phyloP scores from a whole-genome alignment of 129 eudicot species.

The Helichrysum umbraculigerum region DNA sequence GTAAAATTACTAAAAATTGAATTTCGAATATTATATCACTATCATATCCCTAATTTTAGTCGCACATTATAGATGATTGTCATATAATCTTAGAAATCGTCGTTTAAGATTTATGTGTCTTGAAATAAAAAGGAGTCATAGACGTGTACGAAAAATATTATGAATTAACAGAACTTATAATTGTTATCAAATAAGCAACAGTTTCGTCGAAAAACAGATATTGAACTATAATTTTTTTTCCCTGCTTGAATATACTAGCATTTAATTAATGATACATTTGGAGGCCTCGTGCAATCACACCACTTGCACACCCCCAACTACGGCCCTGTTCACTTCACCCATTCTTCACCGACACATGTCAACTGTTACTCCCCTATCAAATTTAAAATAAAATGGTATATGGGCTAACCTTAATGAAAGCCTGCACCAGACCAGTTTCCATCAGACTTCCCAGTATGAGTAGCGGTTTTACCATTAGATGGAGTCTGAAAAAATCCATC shows the following conservation, averaged over 20 bases:
- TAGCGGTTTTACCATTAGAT: constrained; percentile 38
- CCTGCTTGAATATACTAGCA: not conserved
- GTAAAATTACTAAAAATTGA: too few species aligned
- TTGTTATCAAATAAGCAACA: not conserved
- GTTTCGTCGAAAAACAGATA: not conserved
- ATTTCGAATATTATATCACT: too few species aligned
- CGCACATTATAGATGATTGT: not conserved
- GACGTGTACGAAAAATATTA: too few species aligned
- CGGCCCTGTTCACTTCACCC: constrained; percentile 23
- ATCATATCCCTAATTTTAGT: not conserved
- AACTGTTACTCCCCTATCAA: constrained; percentile 15
- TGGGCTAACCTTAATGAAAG: constrained; percentile 53
- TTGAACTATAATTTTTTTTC: not conserved
- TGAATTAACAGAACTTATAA: not conserved
- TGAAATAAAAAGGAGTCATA: not conserved
- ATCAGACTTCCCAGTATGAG: constrained; percentile 57
- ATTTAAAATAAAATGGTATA: not conserved
- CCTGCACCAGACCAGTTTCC: constrained; percentile 80
- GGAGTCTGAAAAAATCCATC: constrained; percentile 50
- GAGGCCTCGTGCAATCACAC: not conserved
- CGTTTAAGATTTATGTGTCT: not conserved
- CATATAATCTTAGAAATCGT: not conserved
- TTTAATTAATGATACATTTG: not conserved
- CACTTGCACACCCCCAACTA: not conserved
- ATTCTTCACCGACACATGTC: constrained; percentile 11